These are phyloP conservation scores for Epicoccum nigrum DNA, from an alignment of 2,329 filamentous ascomycete species.

Conservation along the genomic window DNA sequence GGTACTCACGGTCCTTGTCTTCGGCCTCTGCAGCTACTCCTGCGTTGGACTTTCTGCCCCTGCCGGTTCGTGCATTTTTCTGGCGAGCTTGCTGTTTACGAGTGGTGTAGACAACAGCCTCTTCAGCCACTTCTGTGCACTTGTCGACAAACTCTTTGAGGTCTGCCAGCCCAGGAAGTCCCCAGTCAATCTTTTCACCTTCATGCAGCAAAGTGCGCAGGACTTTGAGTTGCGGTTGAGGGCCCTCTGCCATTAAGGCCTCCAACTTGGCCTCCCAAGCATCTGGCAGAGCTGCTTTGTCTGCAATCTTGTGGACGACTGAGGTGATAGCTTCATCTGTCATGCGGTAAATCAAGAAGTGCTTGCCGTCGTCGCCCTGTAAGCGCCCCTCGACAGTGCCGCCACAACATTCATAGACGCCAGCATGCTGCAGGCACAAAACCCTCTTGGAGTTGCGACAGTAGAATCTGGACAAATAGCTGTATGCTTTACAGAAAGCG, in stretches of 20 bases:
- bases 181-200: slow-evolving; percentile 94
- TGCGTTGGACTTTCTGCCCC: slow-evolving; percentile 70
- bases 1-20: slow-evolving; percentile 80
- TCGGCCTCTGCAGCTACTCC: slow-evolving; percentile 73
- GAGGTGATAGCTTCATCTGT: slow-evolving; percentile 71
- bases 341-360: slow-evolving; percentile 78
- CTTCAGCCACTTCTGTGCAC: slow-evolving; percentile 97
- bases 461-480: slow-evolving; percentile 87
- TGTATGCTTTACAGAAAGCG: slow-evolving; percentile 87
- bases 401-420: slow-evolving; percentile 76
- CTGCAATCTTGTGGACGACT: slow-evolving; percentile 76
- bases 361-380: slow-evolving; percentile 60
- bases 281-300: slow-evolving; percentile 86
- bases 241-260: slow-evolving; percentile 80
- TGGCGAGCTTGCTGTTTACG: slow-evolving; percentile 97
- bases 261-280: slow-evolving; percentile 90
- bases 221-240: slow-evolving; percentile 82
- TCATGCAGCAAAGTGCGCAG: slow-evolving; percentile 85
- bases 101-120: slow-evolving; percentile 93
- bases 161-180: slow-evolving; percentile 79
- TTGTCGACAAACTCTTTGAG: slow-evolving; percentile 90
- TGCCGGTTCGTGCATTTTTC: slow-evolving; percentile 89
- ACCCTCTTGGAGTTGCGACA: slow-evolving; percentile 83
- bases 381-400: slow-evolving; percentile 72
- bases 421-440: slow-evolving; percentile 82